phyloP scores from a whole-genome alignment of 1,284 basidiomycete species.

The Papiliotrema flavescens region DNA sequence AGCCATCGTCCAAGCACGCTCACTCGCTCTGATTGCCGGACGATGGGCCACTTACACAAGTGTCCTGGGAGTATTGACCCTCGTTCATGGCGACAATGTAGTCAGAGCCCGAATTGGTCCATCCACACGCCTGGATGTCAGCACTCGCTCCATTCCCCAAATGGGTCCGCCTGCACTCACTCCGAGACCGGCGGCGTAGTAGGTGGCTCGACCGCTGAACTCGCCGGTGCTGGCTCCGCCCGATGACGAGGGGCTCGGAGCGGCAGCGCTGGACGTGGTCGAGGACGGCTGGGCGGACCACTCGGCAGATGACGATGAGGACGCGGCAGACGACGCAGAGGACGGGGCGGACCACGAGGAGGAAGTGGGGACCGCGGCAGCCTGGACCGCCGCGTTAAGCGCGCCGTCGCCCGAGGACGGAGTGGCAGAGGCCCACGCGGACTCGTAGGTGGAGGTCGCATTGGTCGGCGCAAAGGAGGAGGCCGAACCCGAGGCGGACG shows the following conservation, averaged over 20 bases:
- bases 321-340: neutral
- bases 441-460: neutral
- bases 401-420: neutral
- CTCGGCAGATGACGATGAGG: neutral
- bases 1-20: too few relatives aligned
- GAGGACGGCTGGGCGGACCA: neutral
- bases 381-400: too few relatives aligned
- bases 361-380: too few relatives aligned
- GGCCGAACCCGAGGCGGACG: neutral
- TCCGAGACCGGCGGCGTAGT: constrained; percentile 42
- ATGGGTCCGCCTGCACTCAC: neutral
- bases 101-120: constrained; percentile 31
- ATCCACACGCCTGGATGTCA: constrained; percentile 20
- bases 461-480: neutral
- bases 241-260: neutral
- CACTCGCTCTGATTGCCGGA: neutral
- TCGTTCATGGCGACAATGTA: constrained; percentile 40
- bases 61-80: constrained; percentile 25
- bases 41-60: constrained; percentile 5
- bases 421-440: neutral
- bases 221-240: neutral
- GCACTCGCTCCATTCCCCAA: neutral
- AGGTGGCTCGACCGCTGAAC: constrained; percentile 22
- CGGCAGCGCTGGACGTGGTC: neutral
- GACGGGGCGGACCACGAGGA: too few relatives aligned